Evolutionary conservation across 495 filamentous ascomycete genomes (phyloP).

Genomic region (Neurospora sp.): DNA sequence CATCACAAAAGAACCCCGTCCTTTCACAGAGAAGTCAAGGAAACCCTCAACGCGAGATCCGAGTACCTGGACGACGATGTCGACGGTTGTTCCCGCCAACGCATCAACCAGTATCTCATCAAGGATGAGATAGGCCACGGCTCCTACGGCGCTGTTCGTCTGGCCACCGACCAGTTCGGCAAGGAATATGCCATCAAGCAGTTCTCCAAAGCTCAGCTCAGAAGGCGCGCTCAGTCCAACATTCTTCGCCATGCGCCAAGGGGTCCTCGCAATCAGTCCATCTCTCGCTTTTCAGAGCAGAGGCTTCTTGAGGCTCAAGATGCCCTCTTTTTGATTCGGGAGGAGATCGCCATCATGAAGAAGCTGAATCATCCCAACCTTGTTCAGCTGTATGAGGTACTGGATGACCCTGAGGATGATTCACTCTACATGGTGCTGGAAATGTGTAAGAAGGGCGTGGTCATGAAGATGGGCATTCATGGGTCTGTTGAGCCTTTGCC

Average conservation of each 20-base stretch:
- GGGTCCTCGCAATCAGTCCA: constrained; percentile 39
- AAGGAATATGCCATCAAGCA: constrained; percentile 96
- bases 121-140: constrained; percentile 92
- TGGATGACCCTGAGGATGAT: constrained; percentile 92
- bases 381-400: constrained; percentile 83
- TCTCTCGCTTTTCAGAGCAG: constrained; percentile 37
- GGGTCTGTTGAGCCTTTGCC: constrained; percentile 75
- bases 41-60: constrained; percentile 85
- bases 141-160: constrained; percentile 89
- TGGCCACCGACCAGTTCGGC: constrained; percentile 83
- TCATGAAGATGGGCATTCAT: constrained; percentile 92
- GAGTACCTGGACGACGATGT: constrained; percentile 79
- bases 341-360: constrained; percentile 99
- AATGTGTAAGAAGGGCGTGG: constrained; percentile 96
- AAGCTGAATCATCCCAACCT: constrained; percentile 91
- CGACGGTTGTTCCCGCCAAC: constrained; percentile 63
- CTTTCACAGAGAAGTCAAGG: constrained; percentile 65
- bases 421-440: constrained; percentile 97
- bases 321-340: constrained; percentile 77
- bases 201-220: constrained; percentile 85
- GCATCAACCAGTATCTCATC: constrained; percentile 91
- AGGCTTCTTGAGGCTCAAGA: constrained; percentile 56
- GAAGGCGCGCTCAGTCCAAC: constrained; percentile 90
- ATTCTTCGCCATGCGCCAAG: constrained; percentile 54
- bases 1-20: constrained; percentile 69